Evolutionary conservation across 306 rosid genomes (phyloP), one percentile per base, ranked within the genome.

Genomic region (Echinosophora koreensis): DNA sequence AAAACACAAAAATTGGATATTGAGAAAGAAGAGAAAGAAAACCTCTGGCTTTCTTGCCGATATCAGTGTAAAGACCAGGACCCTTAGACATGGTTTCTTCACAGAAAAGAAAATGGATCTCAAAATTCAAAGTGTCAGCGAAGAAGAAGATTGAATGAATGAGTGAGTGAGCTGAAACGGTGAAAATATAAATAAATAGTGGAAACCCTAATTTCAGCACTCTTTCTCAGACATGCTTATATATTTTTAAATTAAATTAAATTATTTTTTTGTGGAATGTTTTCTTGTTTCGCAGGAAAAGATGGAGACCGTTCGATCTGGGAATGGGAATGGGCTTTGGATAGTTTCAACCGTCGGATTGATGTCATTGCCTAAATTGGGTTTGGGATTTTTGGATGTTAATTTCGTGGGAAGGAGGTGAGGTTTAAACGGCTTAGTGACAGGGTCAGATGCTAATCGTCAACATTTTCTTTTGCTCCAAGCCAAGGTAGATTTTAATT

Each of bases 31-130:
- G 22, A 22, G 22, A 51, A 61, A 64, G 35, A 41, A 65, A 30
- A 92, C 96, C 98, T 90, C 96, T 86, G 81, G 97, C 89, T 78
- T 83, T 89, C 70, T 90, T 94, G 86, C 97, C 97, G 76, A 94
- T 90, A 66, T 94, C 97, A 62, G 92, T 38, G 95, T 92, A 94
- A 63, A 94, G 98, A 28, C 97, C 97, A 8, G 98, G 98, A 84
- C 98, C 98, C 84, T 89, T 91, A 38, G 80, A 83, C 98, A 94
- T 94, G 71, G 71, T 50, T 82, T 61, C 49, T 22, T n/a, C 38
- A 10, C 14, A 46, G 60, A 82, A 78, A 80, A 44, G 38, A 83
- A 74, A 77, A 77, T 41, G 65, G 84, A 71, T 83, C 82, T 54
- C 71, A 68, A 32, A 47, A n/a, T 50, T 22, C 8, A 34, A 15